Base-by-base conservation (phyloP, 2,329 filamentous ascomycete genomes). In the Hymenoscyphus fructigenus region DNA sequence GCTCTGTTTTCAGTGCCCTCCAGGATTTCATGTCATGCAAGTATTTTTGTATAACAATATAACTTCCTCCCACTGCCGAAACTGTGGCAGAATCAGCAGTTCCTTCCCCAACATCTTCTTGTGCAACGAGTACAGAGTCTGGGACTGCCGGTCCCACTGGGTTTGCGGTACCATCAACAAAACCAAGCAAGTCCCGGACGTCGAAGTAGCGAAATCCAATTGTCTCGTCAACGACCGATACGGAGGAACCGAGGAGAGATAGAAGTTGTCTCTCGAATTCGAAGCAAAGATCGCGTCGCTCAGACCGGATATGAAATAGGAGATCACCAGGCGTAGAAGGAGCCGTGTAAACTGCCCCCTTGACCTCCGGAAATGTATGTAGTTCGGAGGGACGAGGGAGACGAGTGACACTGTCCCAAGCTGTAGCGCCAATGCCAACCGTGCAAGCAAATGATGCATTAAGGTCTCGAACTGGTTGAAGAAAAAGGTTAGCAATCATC, bases 101-200 rank as follows among this genome's bases (percentile, higher is more conserved):
- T n/a, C 20, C 20, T 50, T 5, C 44, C 23, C 9, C 20, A 1
- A 73, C 61, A n/a, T 81, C 74, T 34, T 82, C 79, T 55, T 81
- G 74, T 50, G 76, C 75, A 10, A 85, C 73, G 1, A 86, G 72
- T 1, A 83, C 77, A 0, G 83, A 75, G 0, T 75, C 75, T 0
- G 75, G 70, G 0, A 85, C 77, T 0, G 75, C 79, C 0, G 76
- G 70, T 0, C 83, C 84, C 0, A 82, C 78, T 0, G 85, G 85
- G 67, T 87, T 87, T 2, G 85, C 85, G 0, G 84, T 87, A 17
- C 85, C 85, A 64, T 87, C 85, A 2, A 87, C 83, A 61, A 87
- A 87, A 0, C 85, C 85, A 0, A 87, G 78, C 0, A 87, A 79
- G 66, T 87, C 84, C 0, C 85, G 82, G 0, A 82, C 79, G 66